Evolutionary conservation across 257 asterid genomes (phyloP).

Genomic region (Salvia hispanica): DNA sequence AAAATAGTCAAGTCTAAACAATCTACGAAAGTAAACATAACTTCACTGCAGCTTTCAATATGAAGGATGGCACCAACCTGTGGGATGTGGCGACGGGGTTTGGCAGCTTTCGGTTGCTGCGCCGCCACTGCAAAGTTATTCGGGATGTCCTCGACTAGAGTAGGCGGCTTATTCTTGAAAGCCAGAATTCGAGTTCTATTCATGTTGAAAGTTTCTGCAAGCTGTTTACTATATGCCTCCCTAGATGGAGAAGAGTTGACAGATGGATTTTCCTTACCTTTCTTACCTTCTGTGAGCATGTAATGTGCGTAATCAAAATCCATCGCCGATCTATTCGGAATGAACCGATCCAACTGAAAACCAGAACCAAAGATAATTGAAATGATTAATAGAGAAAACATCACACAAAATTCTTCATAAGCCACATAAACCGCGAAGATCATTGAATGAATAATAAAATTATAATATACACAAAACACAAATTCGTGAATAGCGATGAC

Average conservation of each 20-base stretch:
- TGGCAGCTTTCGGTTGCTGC: constrained; percentile 56
- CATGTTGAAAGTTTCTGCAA: constrained; percentile 87
- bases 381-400: background rate
- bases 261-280: constrained; percentile 89
- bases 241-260: constrained; percentile 66
- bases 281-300: constrained; percentile 82
- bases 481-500: background rate
- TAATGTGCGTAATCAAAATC: constrained; percentile 82
- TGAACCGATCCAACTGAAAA: constrained; percentile 91
- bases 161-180: constrained; percentile 88
- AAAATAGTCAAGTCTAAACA: background rate
- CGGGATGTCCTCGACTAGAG: constrained; percentile 60
- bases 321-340: constrained; percentile 95
- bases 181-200: constrained; percentile 82
- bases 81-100: constrained; percentile 81
- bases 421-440: background rate
- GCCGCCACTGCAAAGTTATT: constrained; percentile 45
- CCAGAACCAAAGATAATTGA: constrained; percentile 8
- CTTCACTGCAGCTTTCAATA: background rate
- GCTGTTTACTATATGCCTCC: constrained; percentile 83
- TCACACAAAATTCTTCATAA: background rate
- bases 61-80: constrained; percentile 63
- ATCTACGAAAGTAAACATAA: background rate
- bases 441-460: background rate
- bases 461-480: background rate